A percentile compares a stretch with the other conserved stretches of the same genome.
Conservation (phyloP, 768 basidiomycete species). For the Trametes gibbosa region DNA sequence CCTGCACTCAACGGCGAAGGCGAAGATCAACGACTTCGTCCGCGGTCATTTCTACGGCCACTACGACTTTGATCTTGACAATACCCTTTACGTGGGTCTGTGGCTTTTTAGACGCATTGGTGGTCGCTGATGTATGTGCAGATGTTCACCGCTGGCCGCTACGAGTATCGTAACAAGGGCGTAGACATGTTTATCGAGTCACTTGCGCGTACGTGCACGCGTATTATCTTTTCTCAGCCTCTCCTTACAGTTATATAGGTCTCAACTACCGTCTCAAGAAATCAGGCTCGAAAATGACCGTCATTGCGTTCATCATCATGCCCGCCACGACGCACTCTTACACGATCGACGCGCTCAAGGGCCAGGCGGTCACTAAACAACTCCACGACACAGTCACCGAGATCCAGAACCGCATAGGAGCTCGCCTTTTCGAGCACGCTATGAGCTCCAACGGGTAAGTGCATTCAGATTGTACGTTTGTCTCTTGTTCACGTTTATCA, state of each 20-base stretch:
- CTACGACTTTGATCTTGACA: slow-evolving; percentile 93
- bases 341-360: slow-evolving; percentile 95
- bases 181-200: slow-evolving; percentile 99
- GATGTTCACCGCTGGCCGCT: slow-evolving; percentile 99
- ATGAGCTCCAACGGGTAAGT: slow-evolving; percentile 87
- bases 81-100: slow-evolving; percentile 73
- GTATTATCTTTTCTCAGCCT: background rate
- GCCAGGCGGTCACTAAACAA: slow-evolving; percentile 96
- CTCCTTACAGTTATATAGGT: slow-evolving; percentile 25
- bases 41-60: slow-evolving; percentile 98
- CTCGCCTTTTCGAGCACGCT: slow-evolving; percentile 90
- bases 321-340: slow-evolving; percentile 95
- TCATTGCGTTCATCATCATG: slow-evolving; percentile 99
- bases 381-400: slow-evolving; percentile 93
- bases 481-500: slow-evolving; percentile 24
- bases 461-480: background rate
- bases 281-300: slow-evolving; percentile 69
- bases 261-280: slow-evolving; percentile 65
- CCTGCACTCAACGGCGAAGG: slow-evolving; percentile 85
- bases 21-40: slow-evolving; percentile 98
- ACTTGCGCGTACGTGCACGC: slow-evolving; percentile 68
- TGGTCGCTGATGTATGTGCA: slow-evolving; percentile 31
- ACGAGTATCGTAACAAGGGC: slow-evolving; percentile 99
- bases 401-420: slow-evolving; percentile 90
- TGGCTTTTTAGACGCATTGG: background rate